A percentile compares a stretch with the other conserved stretches of the same genome.
These are phyloP conservation scores for Pythium coloratum DNA, from an alignment of 352 stramenopile species.

Conservation along the genomic window DNA sequence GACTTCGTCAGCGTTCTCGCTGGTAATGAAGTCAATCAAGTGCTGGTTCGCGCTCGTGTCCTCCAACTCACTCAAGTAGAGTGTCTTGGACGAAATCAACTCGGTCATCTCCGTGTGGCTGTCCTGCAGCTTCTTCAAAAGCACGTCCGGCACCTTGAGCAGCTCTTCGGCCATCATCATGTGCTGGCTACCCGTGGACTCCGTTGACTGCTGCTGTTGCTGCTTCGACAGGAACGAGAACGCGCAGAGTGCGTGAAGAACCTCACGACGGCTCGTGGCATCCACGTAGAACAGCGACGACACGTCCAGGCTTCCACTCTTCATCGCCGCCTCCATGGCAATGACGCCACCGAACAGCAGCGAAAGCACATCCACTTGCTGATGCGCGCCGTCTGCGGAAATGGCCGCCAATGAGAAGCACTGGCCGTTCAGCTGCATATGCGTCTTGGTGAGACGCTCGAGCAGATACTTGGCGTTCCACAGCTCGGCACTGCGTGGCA, in stretches of 20 bases:
- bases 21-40: constrained; percentile 34
- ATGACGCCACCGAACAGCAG: constrained; percentile 68
- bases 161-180: constrained; percentile 66
- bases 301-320: constrained; percentile 70
- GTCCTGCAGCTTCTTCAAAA: constrained; percentile 63
- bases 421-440: constrained; percentile 27
- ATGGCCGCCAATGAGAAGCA: constrained; percentile 27
- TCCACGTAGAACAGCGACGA: constrained; percentile 79
- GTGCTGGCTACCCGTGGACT: constrained; percentile 24
- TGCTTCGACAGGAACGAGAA: constrained; percentile 75
- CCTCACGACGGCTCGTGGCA: constrained; percentile 56
- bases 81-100: constrained; percentile 65
- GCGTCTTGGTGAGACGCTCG: constrained; percentile 49
- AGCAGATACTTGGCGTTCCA: constrained; percentile 77
- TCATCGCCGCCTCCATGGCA: constrained; percentile 82
- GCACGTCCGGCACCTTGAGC: constrained; percentile 54
- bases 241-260: constrained; percentile 78
- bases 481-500: constrained; percentile 59
- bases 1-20: constrained; percentile 32
- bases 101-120: constrained; percentile 51
- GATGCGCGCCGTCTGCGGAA: constrained; percentile 4
- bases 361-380: constrained; percentile 66
- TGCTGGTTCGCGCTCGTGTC: constrained; percentile 35
- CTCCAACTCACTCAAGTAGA: constrained; percentile 64
- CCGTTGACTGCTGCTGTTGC: constrained; percentile 31